Conservation (phyloP, 768 basidiomycete species). For the Tylopilus rubrobrunneus region DNA sequence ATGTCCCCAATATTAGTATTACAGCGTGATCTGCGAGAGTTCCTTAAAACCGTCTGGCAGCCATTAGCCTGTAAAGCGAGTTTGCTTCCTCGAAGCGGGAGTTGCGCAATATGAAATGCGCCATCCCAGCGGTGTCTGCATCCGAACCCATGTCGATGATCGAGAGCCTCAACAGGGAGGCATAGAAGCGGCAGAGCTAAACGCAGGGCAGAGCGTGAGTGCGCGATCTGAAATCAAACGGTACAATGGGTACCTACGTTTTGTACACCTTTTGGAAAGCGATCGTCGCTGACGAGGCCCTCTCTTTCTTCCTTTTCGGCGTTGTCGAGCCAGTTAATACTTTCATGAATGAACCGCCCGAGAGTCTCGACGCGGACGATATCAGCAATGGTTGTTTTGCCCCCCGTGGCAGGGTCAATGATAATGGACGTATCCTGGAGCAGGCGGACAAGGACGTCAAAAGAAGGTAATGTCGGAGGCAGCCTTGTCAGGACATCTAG, state of each 20-base stretch:
- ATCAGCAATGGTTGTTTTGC: constrained; percentile 59
- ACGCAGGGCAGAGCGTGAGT: constrained; percentile 1
- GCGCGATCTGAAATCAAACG: neutral
- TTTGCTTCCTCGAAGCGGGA: constrained; percentile 78
- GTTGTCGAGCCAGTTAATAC: constrained; percentile 65
- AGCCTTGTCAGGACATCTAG: constrained; percentile 61
- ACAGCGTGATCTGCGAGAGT: neutral
- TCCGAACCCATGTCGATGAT: constrained; percentile 65
- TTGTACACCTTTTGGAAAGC: constrained; percentile 66
- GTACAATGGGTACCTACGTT: constrained; percentile 45
- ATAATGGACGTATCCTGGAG: constrained; percentile 57
- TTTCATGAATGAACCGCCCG: constrained; percentile 67
- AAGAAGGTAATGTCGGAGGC: constrained; percentile 68
- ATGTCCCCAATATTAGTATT: neutral
- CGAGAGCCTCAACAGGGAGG: constrained; percentile 60
- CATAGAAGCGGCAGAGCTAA: constrained; percentile 75
- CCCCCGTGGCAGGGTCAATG: constrained; percentile 36
- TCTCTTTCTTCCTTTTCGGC: constrained; percentile 69
- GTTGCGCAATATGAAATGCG: constrained; percentile 68
- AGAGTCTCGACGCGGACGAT: constrained; percentile 62
- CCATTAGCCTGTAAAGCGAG: constrained; percentile 63
- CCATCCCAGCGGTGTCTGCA: constrained; percentile 72
- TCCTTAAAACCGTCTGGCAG: constrained; percentile 33
- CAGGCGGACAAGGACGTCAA: constrained; percentile 68
- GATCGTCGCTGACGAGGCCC: constrained; percentile 67